phyloP scores from a whole-genome alignment of 2,329 filamentous ascomycete genomes.

The Fusarium concolor region DNA sequence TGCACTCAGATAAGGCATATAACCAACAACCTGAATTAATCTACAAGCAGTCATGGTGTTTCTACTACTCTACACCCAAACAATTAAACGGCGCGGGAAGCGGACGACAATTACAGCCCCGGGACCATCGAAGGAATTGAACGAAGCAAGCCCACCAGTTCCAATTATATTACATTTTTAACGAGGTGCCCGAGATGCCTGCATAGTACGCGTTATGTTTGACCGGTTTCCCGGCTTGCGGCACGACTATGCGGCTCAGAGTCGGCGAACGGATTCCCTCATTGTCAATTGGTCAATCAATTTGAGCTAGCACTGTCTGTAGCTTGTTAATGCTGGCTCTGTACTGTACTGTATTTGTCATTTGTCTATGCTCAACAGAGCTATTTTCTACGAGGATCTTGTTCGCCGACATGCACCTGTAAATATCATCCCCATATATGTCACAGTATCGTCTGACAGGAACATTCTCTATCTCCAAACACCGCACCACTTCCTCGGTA shows the following conservation, averaged over 20 bases:
- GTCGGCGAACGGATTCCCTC: background rate
- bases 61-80: background rate
- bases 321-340: background rate
- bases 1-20: constrained; percentile 16
- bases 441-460: background rate
- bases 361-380: background rate
- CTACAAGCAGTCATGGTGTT: background rate
- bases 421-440: background rate
- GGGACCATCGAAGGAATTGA: background rate
- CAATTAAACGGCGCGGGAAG: background rate
- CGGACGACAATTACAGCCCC: background rate
- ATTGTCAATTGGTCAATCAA: background rate
- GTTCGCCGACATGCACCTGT: background rate
- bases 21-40: no score
- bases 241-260: constrained; percentile 10
- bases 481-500: constrained; percentile 27
- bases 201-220: background rate
- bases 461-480: constrained; percentile 12
- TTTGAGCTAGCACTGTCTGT: background rate
- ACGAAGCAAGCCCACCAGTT: background rate
- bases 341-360: background rate
- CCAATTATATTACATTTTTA: background rate
- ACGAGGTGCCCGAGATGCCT: background rate
- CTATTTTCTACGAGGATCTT: background rate
- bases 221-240: constrained; percentile 1